phyloP scores from a whole-genome alignment of 208 protist genomes.

The Endotrypanum monterogeii region DNA sequence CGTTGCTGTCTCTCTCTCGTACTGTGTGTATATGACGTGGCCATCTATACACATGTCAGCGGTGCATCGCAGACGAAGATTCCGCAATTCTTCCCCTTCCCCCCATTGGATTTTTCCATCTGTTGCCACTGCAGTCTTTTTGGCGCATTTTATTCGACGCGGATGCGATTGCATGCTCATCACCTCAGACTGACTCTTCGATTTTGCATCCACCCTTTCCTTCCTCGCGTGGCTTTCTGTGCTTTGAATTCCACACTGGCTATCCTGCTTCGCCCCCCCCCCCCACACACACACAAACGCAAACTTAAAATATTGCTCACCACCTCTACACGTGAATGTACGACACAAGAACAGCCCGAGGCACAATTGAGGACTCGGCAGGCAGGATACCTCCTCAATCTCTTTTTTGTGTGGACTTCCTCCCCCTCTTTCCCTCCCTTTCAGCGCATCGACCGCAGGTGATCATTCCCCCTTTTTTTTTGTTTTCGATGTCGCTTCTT shows the following conservation, averaged over 20 bases:
- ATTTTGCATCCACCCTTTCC: background rate
- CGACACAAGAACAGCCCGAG: background rate
- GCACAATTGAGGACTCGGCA: too few relatives aligned
- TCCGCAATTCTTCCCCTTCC: background rate
- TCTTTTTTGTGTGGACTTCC: too few relatives aligned
- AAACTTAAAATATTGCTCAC: background rate
- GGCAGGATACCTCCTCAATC: too few relatives aligned
- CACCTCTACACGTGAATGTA: background rate
- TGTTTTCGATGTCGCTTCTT: background rate
- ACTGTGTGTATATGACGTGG: background rate
- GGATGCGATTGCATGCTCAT: background rate
- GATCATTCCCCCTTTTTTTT: background rate
- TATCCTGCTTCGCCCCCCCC: background rate
- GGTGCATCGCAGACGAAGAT: background rate
- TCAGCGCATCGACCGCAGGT: background rate
- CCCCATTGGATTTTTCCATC: background rate
- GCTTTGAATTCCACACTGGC: background rate
- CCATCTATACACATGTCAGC: background rate
- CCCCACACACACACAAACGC: background rate
- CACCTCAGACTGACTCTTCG: background rate
- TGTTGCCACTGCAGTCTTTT: background rate
- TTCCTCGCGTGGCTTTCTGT: background rate
- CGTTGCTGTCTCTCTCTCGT: background rate
- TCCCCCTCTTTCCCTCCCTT: conserved; percentile 4
- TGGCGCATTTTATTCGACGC: background rate